These are phyloP conservation scores for Pyrenula massariospora DNA, from an alignment of 495 filamentous ascomycete genomes.

Conservation along the genomic window DNA sequence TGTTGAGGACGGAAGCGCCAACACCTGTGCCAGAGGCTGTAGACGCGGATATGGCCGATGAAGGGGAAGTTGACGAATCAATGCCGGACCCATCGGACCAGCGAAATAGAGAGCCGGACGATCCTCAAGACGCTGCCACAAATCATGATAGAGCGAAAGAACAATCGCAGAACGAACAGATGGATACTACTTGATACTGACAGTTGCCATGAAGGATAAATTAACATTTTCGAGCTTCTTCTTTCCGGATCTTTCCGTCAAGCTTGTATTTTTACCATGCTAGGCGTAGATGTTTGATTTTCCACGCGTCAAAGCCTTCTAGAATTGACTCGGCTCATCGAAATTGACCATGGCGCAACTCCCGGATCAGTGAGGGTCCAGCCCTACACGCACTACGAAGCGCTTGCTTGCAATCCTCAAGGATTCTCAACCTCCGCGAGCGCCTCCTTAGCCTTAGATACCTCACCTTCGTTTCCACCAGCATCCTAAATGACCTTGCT, in stretches of 20 bases:
- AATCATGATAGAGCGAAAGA: constrained; percentile 10
- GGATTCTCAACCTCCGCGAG: constrained; percentile 42
- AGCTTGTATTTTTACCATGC: neutral
- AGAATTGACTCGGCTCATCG: no score
- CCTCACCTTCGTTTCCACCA: constrained; percentile 41
- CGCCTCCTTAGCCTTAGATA: constrained; percentile 45
- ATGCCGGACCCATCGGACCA: neutral
- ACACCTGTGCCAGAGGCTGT: constrained; percentile 27
- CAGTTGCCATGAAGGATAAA: neutral
- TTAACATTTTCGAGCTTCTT: neutral
- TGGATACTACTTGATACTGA: constrained; percentile 50
- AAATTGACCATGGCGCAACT: no score
- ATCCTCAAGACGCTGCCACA: constrained; percentile 13
- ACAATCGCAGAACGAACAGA: constrained; percentile 33
- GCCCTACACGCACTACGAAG: no score
- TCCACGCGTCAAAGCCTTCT: no score
- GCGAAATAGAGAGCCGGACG: constrained; percentile 8
- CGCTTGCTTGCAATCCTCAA: no score
- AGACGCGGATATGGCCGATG: constrained; percentile 46
- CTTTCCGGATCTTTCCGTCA: neutral
- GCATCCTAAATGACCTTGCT: constrained; percentile 8
- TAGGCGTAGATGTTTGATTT: no score
- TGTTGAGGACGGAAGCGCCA: constrained; percentile 1
- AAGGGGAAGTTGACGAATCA: constrained; percentile 49
- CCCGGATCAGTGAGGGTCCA: no score